These are phyloP conservation scores for Flaveria ramosissima DNA, from an alignment of 129 eudicot genomes.

Conservation along the genomic window DNA sequence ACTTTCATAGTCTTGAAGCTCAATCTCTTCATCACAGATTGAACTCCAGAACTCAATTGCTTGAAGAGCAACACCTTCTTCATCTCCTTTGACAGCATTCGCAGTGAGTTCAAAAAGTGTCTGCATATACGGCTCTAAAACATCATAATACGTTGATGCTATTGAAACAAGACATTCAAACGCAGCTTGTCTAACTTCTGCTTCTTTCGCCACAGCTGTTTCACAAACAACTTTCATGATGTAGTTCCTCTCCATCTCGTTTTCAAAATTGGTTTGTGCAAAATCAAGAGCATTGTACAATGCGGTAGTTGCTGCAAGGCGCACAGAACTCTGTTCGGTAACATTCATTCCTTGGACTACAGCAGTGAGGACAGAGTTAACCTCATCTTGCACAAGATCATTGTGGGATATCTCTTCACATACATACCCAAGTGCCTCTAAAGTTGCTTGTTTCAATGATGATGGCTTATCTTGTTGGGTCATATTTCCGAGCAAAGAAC, in stretches of 20 bases:
- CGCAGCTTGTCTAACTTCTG: conserved; percentile 82
- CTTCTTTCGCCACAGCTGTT: conserved; percentile 71
- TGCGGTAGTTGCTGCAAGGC: conserved; percentile 90
- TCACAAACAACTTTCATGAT: conserved; percentile 91
- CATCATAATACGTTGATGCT: conserved; percentile 82
- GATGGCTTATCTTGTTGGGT: conserved; percentile 71
- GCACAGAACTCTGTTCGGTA: conserved; percentile 60
- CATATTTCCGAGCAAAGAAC: conserved; percentile 67
- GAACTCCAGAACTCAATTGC: conserved; percentile 96
- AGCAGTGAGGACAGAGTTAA: conserved; percentile 83
- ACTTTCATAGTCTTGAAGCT: conserved; percentile 65
- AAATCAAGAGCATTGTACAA: conserved; percentile 84
- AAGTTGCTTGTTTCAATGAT: conserved; percentile 72
- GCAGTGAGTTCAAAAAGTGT: conserved; percentile 75
- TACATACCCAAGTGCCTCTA: conserved; percentile 86
- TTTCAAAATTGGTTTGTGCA: conserved; percentile 85
- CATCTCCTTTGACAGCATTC: conserved; percentile 83
- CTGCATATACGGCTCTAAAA: conserved; percentile 87
- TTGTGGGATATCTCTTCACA: conserved; percentile 89
- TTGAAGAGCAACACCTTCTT: conserved; percentile 89
- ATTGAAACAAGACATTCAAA: conserved; percentile 90
- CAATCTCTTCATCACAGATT: too few relatives aligned
- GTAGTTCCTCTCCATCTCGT: conserved; percentile 76
- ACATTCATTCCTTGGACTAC: conserved; percentile 93
- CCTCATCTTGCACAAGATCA: conserved; percentile 82